Percentiles rank a stretch among this genome's conserved stretches.
Evolutionary conservation across 2,329 filamentous ascomycete species (phyloP).

Genomic region (Xylaria sp.): DNA sequence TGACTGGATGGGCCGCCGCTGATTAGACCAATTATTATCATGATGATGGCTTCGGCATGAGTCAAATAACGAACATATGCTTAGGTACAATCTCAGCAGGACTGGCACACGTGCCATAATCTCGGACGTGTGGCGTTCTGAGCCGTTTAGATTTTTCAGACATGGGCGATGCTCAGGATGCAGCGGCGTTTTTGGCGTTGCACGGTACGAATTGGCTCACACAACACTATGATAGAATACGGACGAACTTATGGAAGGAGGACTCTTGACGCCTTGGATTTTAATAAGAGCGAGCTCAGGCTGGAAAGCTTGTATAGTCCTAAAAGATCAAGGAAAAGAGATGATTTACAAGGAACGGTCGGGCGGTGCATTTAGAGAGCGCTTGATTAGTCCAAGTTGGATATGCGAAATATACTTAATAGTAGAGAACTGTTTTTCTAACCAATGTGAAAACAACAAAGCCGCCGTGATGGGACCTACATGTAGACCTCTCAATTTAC

Average conservation of each 20-base stretch:
- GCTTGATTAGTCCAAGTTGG: neutral
- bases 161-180: neutral
- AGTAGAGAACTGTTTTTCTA: neutral
- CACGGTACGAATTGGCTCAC: neutral
- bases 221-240: conserved; percentile 11
- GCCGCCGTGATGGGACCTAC: neutral
- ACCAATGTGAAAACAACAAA: neutral
- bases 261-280: neutral
- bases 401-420: neutral
- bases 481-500: neutral
- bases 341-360: neutral
- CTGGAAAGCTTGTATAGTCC: conserved; percentile 16
- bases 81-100: neutral
- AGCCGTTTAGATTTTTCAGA: neutral
- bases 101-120: neutral
- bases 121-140: neutral
- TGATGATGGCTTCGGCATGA: neutral
- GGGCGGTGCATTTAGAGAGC: conserved; percentile 17
- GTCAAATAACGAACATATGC: neutral
- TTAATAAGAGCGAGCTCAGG: neutral
- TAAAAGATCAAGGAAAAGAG: neutral
- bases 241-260: conserved; percentile 7
- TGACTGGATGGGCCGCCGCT: conserved; percentile 44
- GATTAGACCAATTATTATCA: conserved; percentile 11
- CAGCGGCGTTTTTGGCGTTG: conserved; percentile 25